phyloP scores from a whole-genome alignment of 225 moss, liverwort and hornwort species.

The Ulota crispa region DNA sequence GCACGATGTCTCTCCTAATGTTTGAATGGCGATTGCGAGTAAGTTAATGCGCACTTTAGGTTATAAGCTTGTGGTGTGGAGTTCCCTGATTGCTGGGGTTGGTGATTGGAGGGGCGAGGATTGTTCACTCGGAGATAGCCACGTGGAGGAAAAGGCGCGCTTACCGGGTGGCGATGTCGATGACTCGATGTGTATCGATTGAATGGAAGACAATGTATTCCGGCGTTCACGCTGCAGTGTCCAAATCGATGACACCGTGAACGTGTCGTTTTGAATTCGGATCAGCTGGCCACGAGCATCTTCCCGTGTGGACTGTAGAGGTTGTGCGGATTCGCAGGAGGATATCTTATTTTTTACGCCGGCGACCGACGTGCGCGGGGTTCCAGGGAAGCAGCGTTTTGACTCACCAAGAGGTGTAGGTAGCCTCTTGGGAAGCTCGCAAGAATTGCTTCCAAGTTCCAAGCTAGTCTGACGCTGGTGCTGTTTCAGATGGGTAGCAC shows the following conservation, averaged over 20 bases:
- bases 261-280: not conserved
- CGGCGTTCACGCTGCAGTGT: not conserved
- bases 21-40: not conserved
- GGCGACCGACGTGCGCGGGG: conserved; percentile 2
- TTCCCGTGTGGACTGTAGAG: not conserved
- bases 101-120: not conserved
- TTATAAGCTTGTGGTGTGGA: not conserved
- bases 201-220: not conserved
- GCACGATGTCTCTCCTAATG: not conserved
- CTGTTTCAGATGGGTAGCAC: not conserved
- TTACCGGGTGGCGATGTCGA: not conserved
- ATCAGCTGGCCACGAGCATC: conserved; percentile 5
- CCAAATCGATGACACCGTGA: not conserved
- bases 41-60: not conserved
- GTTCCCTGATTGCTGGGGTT: not conserved
- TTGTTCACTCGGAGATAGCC: not conserved
- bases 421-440: not conserved
- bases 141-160: not conserved
- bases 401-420: conserved; percentile 3
- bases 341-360: not conserved
- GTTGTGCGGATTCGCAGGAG: not conserved
- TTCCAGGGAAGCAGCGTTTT: conserved; percentile 19
- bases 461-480: not conserved
- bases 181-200: not conserved
- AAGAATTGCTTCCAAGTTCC: not conserved